phyloP scores from a whole-genome alignment of 2,329 filamentous ascomycete species.

The Fusarium humuli region DNA sequence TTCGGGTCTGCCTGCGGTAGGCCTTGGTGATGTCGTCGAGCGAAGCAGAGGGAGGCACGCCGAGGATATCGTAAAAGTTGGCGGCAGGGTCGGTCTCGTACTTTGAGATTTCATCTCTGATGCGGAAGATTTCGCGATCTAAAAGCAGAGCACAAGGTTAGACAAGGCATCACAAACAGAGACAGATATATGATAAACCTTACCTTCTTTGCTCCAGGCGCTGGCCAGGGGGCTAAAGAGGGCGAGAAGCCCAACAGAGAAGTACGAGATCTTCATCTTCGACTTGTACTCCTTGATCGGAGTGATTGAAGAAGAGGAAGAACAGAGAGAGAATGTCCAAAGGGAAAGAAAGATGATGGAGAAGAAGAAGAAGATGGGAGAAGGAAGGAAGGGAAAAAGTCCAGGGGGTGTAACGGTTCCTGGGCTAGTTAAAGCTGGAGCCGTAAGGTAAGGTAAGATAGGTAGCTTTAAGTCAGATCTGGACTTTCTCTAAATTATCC shows the following conservation, averaged over 20 bases:
- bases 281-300: slow-evolving; percentile 6
- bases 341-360: neutral
- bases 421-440: slow-evolving; percentile 27
- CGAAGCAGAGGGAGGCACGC: slow-evolving; percentile 76
- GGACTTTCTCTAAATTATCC: slow-evolving; percentile 14
- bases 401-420: slow-evolving; percentile 30
- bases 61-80: slow-evolving; percentile 96
- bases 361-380: slow-evolving; percentile 4
- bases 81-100: slow-evolving; percentile 81
- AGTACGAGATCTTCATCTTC: slow-evolving; percentile 77
- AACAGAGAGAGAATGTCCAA: slow-evolving; percentile 5
- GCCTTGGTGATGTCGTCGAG: slow-evolving; percentile 93
- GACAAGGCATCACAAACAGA: neutral
- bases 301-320: slow-evolving; percentile 10
- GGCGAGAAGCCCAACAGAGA: slow-evolving; percentile 76
- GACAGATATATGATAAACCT: slow-evolving; percentile 38
- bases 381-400: neutral
- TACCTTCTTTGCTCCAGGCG: slow-evolving; percentile 90
- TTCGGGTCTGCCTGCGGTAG: slow-evolving; percentile 86
- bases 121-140: slow-evolving; percentile 98
- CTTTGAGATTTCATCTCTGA: slow-evolving; percentile 85
- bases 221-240: slow-evolving; percentile 73
- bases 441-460: neutral
- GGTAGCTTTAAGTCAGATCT: slow-evolving; percentile 16
- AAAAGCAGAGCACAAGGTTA: slow-evolving; percentile 23